Evolutionary conservation across 2,329 filamentous ascomycete genomes (phyloP), one percentile per base, ranked within the genome.

Genomic region (Sporothrix pallida): DNA sequence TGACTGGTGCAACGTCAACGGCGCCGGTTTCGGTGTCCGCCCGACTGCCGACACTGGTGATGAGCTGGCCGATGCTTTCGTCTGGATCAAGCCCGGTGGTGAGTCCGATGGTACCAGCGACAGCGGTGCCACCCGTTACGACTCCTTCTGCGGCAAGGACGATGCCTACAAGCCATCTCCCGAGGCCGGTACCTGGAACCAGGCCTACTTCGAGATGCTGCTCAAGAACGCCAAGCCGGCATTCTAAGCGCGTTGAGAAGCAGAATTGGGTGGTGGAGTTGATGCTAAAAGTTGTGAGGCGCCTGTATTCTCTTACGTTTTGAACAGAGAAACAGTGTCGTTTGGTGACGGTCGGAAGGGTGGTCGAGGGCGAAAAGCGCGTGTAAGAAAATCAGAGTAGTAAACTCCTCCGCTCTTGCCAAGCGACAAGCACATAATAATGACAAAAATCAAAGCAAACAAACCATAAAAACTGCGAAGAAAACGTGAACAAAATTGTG

Each of bases 1-100:
- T 75, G 80, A 85, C 78, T 85, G 83, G 83, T 85, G 83, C 79
- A 85, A 91, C 78, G 85, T 90, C 76, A 84, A 83, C 67, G 86
- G 85, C 67, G 87, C 89, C 74, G 89, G 89, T 52, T 91, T 91
- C 77, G 89, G 89, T 76, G 81, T 83, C 67, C 85, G 87, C 54
- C 88, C 88, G 0, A 87, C 87, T 1, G 84, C 87, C 6, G 80
- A 85, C 76, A 91, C 88, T n/a, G 87, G 86, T 62, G 83, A 87
- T 77, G 79, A 82, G 7, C 84, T 89, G 23, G 84, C 86, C 71
- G 90, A 91, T 80, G 88, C 89, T 50, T 89, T 91, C 76, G 89
- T 91, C 68, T 91, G 89, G 89, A 83, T 90, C 78, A 91, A 91
- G 85, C 89, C 89, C 17, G 89, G 89, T 76, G 84, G 85, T 74